Evolutionary conservation across 2,329 filamentous ascomycete species (phyloP), one percentile per base, ranked within the genome.

Genomic region (Trichoderma cornu-damae): DNA sequence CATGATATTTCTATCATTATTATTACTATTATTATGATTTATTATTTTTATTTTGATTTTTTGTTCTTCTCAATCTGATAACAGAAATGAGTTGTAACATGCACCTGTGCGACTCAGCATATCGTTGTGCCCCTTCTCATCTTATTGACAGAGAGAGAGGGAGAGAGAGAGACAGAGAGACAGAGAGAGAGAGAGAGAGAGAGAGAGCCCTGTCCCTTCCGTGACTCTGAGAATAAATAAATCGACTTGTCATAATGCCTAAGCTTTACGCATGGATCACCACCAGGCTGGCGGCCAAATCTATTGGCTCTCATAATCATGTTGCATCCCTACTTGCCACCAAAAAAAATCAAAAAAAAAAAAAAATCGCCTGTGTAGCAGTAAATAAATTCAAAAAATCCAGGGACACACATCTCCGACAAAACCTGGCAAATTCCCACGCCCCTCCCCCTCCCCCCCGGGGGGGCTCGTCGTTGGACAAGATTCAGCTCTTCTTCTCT

Each of bases 181-280:
- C n/a, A n/a, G n/a, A n/a, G n/a, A n/a, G n/a, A n/a, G n/a, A n/a
- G n/a, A n/a, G n/a, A n/a, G n/a, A n/a, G n/a, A n/a, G n/a, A n/a
- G n/a, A n/a, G n/a, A n/a, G n/a, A n/a, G n/a, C n/a, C n/a, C n/a
- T n/a, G n/a, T n/a, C n/a, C n/a, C n/a, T n/a, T n/a, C n/a, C n/a
- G n/a, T n/a, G n/a, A n/a, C n/a, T n/a, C n/a, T n/a, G n/a, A n/a
- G n/a, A n/a, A n/a, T n/a, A n/a, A n/a, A n/a, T n/a, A n/a, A n/a
- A n/a, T 38, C 30, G 42, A 55, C 51, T 30, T 22, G 51, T 55
- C 51, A 55, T 55, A n/a, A 43, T 43, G 24, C 51, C 32, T 22
- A 30, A 9, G 50, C 28, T 24, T 37, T 22, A 12, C 22, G 51
- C 51, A 37, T 55, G 40, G 51, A 55, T 55, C 51, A 46, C 42